phyloP scores from a whole-genome alignment of 2,329 filamentous ascomycete species.

The Diaporthe sp. region DNA sequence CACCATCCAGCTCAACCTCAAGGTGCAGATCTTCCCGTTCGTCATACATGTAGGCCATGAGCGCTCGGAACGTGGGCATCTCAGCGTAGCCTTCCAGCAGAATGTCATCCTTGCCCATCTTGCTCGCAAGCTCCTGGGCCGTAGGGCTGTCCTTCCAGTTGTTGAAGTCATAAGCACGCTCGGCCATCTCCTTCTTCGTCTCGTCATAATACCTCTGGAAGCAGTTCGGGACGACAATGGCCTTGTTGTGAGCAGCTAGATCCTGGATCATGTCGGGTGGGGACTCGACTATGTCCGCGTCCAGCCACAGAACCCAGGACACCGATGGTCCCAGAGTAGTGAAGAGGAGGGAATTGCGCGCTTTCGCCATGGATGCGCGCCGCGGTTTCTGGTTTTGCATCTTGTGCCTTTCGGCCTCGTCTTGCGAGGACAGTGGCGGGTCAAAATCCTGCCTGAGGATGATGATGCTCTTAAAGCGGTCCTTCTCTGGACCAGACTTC shows the following conservation, averaged over 20 bases:
- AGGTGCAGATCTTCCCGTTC: constrained; percentile 66
- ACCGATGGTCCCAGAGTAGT: constrained; percentile 91
- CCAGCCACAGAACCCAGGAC: constrained; percentile 97
- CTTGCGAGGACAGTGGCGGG: constrained; percentile 80
- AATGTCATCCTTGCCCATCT: constrained; percentile 92
- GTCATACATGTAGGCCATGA: constrained; percentile 87
- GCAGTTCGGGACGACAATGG: constrained; percentile 95
- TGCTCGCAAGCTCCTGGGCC: constrained; percentile 78
- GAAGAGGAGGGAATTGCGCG: constrained; percentile 93
- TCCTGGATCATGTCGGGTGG: constrained; percentile 90
- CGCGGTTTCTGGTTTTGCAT: constrained; percentile 88
- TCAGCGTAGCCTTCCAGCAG: constrained; percentile 93
- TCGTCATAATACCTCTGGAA: constrained; percentile 85
- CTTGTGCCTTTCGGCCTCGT: constrained; percentile 91
- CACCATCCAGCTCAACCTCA: constrained; percentile 86
- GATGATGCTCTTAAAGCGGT: constrained; percentile 91
- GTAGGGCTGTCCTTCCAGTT: constrained; percentile 93
- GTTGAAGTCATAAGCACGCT: constrained; percentile 96
- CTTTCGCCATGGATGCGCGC: constrained; percentile 90
- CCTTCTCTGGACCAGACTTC: constrained; percentile 76
- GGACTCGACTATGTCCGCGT: constrained; percentile 91
- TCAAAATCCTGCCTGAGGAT: constrained; percentile 97
- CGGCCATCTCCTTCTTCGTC: constrained; percentile 74
- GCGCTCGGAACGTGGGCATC: constrained; percentile 88
- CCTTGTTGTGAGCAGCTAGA: constrained; percentile 85